Evolutionary conservation across 768 basidiomycete species (phyloP), one percentile per base, ranked within the genome.

Genomic region (Leccinum disarticulatum): DNA sequence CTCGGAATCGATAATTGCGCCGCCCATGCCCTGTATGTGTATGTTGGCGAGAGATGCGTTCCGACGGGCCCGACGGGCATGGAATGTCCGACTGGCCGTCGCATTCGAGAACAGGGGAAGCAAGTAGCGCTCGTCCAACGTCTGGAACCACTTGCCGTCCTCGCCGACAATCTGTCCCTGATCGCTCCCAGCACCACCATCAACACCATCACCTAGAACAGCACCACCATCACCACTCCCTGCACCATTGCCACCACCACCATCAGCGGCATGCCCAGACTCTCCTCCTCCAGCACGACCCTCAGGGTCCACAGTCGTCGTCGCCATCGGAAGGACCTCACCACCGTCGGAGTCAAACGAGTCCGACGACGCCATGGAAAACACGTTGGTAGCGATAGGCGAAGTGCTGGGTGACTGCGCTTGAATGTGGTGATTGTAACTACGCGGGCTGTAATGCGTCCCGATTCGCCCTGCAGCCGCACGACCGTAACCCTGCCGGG

Each of bases 131-230:
- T 99, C 95, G 74, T 99, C 96, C 41, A 99, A 76, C 49, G 88
- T 82, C 66, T 95, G 94, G 86, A 98, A 98, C 94, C 95, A 98
- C 72, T 92, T 91, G 30, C 91, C 88, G 55, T 96, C 93, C 59
- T 90, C 88, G 4, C 77, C 81, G 27, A 53, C 55, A 4, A 25
- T 68, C 25, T 55, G 53, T 15, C 31, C 63, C 41, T 58, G 56
- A n/a, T 13, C 53, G 15, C 28, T 22, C 22, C 22, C 48, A 35
- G 33, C 13, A 35, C 33, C 33, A 35, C 11, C 11, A 33, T 10
- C 33, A 4, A 25, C 2, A 25, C 48, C 48, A 14, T 8, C 48
- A 49, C 27, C 46, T 9, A 9, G 38, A 47, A 19, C 48, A 27
- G 3, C 47, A 14, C 6, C 47, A 27, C 25, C 47, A 27, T 6